Evolutionary conservation across 2,329 filamentous ascomycete species (phyloP).

Genomic region (Ophiosphaerella korrae): DNA sequence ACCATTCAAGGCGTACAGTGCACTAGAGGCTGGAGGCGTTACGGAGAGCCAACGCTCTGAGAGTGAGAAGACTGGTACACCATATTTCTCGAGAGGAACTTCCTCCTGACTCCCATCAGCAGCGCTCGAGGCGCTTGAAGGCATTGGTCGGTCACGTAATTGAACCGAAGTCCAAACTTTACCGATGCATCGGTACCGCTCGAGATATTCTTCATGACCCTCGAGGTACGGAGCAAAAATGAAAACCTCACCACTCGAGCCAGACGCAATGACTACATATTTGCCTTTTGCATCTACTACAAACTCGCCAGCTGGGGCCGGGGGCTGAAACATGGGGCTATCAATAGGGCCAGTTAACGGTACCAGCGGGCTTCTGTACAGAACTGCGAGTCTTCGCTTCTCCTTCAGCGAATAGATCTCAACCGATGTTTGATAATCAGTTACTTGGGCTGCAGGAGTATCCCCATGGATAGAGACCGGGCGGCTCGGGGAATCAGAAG

Average conservation of each 20-base stretch:
- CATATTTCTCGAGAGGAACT: slow-evolving; percentile 46
- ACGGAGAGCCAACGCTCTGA: slow-evolving; percentile 78
- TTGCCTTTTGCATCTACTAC: slow-evolving; percentile 74
- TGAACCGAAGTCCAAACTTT: slow-evolving; percentile 93
- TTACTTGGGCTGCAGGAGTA: slow-evolving; percentile 48
- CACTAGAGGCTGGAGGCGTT: slow-evolving; percentile 73
- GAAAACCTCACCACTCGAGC: slow-evolving; percentile 84
- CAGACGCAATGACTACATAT: slow-evolving; percentile 76
- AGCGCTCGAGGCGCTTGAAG: slow-evolving; percentile 44
- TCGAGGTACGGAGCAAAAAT: slow-evolving; percentile 59
- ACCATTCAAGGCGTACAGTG: slow-evolving; percentile 72
- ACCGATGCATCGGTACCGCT: slow-evolving; percentile 70
- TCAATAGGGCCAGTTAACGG: slow-evolving; percentile 61
- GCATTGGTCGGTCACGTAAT: slow-evolving; percentile 45
- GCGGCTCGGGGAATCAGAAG: slow-evolving; percentile 44
- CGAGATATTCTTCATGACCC: slow-evolving; percentile 30
- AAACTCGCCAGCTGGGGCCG: slow-evolving; percentile 73
- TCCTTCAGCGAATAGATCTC: slow-evolving; percentile 85
- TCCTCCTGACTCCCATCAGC: slow-evolving; percentile 45
- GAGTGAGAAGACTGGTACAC: slow-evolving; percentile 70
- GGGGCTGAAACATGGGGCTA: slow-evolving; percentile 70
- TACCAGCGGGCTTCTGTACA: slow-evolving; percentile 72
- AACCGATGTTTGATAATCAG: slow-evolving; percentile 82
- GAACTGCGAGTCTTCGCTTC: slow-evolving; percentile 71
- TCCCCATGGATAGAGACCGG: slow-evolving; percentile 38